phyloP scores from a whole-genome alignment of 1,139 yeast genomes.

The Candida mesenterica region DNA sequence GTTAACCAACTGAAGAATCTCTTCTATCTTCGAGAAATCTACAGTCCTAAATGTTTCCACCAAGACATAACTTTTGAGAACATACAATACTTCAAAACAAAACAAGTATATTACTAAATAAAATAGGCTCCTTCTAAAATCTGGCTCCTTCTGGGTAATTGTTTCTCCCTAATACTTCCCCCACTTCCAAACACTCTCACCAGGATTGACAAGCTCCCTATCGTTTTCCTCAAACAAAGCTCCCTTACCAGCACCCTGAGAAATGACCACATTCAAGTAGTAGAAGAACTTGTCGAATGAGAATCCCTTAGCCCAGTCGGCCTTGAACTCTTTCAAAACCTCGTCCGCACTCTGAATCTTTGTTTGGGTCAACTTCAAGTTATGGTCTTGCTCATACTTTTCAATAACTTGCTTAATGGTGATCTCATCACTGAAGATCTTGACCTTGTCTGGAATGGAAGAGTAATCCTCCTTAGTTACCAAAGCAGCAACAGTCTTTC shows the following conservation, averaged over 20 bases:
- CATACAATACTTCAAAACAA: too few relatives aligned
- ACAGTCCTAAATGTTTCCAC: too few relatives aligned
- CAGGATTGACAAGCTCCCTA: conserved; percentile 56
- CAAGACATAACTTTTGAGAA: too few relatives aligned
- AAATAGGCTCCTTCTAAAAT: too few relatives aligned
- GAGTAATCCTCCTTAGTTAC: conserved; percentile 38
- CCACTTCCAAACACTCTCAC: conserved; percentile 55
- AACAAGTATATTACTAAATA: too few relatives aligned
- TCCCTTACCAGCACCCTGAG: conserved; percentile 37
- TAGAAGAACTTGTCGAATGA: conserved; percentile 20
- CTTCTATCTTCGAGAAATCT: too few relatives aligned
- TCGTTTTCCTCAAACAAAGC: conserved; percentile 29
- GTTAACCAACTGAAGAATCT: too few relatives aligned
- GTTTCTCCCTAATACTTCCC: conserved; percentile 24
- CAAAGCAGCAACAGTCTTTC: conserved; percentile 35
- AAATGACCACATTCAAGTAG: conserved; percentile 31
- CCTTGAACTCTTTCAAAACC: conserved; percentile 29
- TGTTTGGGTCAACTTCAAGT: conserved; percentile 32
- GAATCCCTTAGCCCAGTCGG: conserved; percentile 29
- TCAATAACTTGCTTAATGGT: conserved; percentile 39
- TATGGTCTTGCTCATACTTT: conserved; percentile 40
- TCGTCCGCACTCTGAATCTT: conserved; percentile 28
- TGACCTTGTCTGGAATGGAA: conserved; percentile 46
- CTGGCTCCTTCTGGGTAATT: too few relatives aligned
- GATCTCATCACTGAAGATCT: conserved; percentile 41